Base-by-base conservation (phyloP, 805 yeast genomes). In the Jamesozyma gamospora region DNA sequence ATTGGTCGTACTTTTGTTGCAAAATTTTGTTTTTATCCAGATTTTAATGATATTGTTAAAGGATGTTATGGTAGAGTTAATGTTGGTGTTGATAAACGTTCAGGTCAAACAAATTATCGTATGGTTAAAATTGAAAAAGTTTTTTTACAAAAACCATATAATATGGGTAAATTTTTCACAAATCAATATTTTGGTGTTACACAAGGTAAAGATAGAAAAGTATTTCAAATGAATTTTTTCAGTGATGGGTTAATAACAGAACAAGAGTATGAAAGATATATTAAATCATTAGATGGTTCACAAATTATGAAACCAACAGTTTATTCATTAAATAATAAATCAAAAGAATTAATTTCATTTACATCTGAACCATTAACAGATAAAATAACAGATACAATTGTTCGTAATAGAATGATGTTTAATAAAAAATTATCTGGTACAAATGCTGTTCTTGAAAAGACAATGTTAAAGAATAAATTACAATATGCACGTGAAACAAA, bases 21-120 rank as follows among this genome's bases (percentile, higher is more conserved):
- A 30, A 82, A 80, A 56, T 85, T 69, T 56, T 76, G 88, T 55
- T 87, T 78, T 58, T 79, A 87, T 61, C 88, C 92, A 11, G 87
- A 77, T 27, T 88, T 94, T 58, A 77, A 73, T 34, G 77, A 74
- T 15, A 71, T 73, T 1, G 73, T 85, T 13, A 67, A 72, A 15
- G 94, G 85, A 16, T 77, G 94, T 36, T 85, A 70, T 56, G 94
- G 88, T 28, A 74, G 88, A 48, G 78, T 92, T 40, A 87, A 85
- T 56, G 74, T 92, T 41, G 95, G 96, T 9, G 54, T 66, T 32
- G 81, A 79, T 51, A 71, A 70, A 41, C 70, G 76, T 34, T 73
- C 78, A 11, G 75, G 80, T 25, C 66, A 69, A 52, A 72, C 80
- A 10, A 73, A 75, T 39, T 90, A 92, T 62, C 72, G 96, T 51